phyloP scores from a whole-genome alignment of 129 eudicot genomes.

The Oenanthe sinensis region DNA sequence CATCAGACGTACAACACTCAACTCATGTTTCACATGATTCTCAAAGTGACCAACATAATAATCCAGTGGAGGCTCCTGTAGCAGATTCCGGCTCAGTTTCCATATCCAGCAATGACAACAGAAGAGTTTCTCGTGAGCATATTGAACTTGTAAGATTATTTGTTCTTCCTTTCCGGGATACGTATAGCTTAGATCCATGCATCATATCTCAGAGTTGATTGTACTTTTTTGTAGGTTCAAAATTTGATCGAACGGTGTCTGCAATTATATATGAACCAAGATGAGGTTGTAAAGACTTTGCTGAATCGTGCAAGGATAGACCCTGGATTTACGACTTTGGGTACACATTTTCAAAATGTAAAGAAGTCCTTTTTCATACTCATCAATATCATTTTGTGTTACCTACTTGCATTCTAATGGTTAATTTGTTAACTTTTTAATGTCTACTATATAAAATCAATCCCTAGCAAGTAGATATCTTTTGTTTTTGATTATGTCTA shows the following conservation, averaged over 20 bases:
- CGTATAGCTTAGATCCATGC: background rate
- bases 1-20: slow-evolving; percentile 47
- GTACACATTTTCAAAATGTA: slow-evolving; percentile 26
- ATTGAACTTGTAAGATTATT: slow-evolving; percentile 78
- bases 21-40: slow-evolving; percentile 67
- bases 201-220: slow-evolving; percentile 7
- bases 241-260: slow-evolving; percentile 90
- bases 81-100: slow-evolving; percentile 89
- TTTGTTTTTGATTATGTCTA: background rate
- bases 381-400: background rate
- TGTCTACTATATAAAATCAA: background rate
- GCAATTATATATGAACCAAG: slow-evolving; percentile 85
- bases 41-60: slow-evolving; percentile 66
- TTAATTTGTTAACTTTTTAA: background rate
- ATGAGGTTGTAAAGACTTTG: slow-evolving; percentile 88
- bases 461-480: background rate
- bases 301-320: slow-evolving; percentile 87
- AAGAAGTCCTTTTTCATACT: slow-evolving; percentile 6
- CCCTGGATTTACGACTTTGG: slow-evolving; percentile 87
- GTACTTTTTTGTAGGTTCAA: slow-evolving; percentile 63
- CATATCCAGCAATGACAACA: slow-evolving; percentile 75
- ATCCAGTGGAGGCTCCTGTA: slow-evolving; percentile 53
- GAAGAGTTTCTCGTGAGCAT: slow-evolving; percentile 88
- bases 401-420: background rate
- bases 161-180: slow-evolving; percentile 3